Conservation (phyloP, 2,329 filamentous ascomycete species). For the Penicillium sp. region DNA sequence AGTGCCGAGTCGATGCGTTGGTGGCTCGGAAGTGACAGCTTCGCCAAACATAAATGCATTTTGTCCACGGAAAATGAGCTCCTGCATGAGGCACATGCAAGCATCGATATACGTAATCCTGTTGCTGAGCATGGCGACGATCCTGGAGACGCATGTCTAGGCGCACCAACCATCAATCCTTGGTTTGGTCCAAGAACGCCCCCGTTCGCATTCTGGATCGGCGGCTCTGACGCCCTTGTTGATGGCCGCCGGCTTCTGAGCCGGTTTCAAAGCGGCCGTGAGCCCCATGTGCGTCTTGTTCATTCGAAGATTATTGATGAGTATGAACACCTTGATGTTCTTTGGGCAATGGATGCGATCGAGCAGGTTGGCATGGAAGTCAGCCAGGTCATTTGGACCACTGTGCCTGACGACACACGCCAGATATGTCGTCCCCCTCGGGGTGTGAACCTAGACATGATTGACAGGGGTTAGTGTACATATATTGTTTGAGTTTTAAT, state of each 20-base stretch:
- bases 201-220: constrained; percentile 85
- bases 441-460: constrained; percentile 37
- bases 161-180: constrained; percentile 49
- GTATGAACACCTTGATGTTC: constrained; percentile 91
- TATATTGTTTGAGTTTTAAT: not conserved
- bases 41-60: constrained; percentile 82
- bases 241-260: constrained; percentile 73
- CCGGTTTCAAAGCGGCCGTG: constrained; percentile 71
- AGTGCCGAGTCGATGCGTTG: constrained; percentile 88
- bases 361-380: constrained; percentile 81
- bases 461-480: not conserved
- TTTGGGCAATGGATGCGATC: constrained; percentile 89
- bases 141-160: constrained; percentile 18
- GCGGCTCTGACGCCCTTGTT: constrained; percentile 78
- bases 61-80: constrained; percentile 74
- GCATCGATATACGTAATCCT: constrained; percentile 22
- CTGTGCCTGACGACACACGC: constrained; percentile 57
- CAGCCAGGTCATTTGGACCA: constrained; percentile 80
- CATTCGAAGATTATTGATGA: constrained; percentile 79
- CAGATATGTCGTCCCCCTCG: constrained; percentile 61
- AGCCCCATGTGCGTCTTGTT: constrained; percentile 77
- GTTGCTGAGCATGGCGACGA: constrained; percentile 16
- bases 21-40: constrained; percentile 90
- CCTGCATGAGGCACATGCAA: constrained; percentile 55
- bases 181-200: constrained; percentile 83